Evolutionary conservation across 768 basidiomycete species (phyloP), one percentile per base, ranked within the genome.

Genomic region (Kwoniella heveanensis): DNA sequence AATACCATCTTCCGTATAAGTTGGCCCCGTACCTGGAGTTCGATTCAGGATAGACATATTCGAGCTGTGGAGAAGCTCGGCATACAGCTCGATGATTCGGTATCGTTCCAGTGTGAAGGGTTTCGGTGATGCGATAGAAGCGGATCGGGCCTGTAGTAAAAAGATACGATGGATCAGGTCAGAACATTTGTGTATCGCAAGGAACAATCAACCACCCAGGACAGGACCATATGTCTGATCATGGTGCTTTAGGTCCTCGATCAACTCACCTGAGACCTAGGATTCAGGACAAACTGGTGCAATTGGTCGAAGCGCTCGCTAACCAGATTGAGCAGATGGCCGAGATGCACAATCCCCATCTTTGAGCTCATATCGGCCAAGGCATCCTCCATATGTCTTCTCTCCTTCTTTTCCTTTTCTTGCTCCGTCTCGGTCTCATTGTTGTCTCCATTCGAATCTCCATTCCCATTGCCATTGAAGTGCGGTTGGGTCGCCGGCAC

Each of bases 11-110:
- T 83, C 82, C 73, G 91, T 91, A 79, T 92, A 93, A n/a, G 87
- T 82, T 24, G 86, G 83, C 50, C 86, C 85, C 59, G 84, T 87
- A 51, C 88, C 87, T 0, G 85, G 76, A 0, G 85, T 81, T 10
- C 96, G 90, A 77, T 98, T 98, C 26, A 98, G 83, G 24, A 98
- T 85, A 5, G 90, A 88, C 95, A 99, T 98, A 74, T 96, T 98
- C 19, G 96, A 98, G 78, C 93, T 96, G 76, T 99, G 96, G 25
- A 98, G 82, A 5, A 99, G 86, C 77, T 99, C 96, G 21, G 95
- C 96, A 72, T 95, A 93, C 13, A 99, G 84, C 80, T 99, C 96
- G 81, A 92, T 91, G 71, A 98, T 92, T 10, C 95, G 87, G 80
- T 92, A 96, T 17, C 96, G 88, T 78, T 98, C 96, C 62, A 94